Evolutionary conservation across 257 asterid species (phyloP).

Genomic region (Fraxinus pennsylvanica): DNA sequence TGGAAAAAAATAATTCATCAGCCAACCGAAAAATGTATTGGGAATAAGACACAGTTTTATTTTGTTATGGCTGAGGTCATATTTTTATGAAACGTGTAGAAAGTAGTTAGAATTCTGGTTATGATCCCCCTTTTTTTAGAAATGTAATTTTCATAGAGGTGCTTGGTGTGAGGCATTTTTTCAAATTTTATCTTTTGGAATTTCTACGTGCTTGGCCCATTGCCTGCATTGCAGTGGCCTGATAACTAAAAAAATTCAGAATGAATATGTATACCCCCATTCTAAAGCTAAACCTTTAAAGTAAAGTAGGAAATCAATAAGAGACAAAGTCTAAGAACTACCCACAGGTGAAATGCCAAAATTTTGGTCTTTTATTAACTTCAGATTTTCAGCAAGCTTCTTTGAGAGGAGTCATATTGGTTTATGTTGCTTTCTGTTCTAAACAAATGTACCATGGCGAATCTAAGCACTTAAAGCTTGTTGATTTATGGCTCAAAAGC

Average conservation of each 20-base stretch:
- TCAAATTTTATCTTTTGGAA: not conserved
- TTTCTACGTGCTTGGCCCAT: not conserved
- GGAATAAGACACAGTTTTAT: not conserved
- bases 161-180: not conserved
- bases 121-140: not conserved
- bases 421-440: not conserved
- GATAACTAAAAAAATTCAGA: not conserved
- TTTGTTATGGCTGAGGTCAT: not conserved
- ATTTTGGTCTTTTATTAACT: not conserved
- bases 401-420: not conserved
- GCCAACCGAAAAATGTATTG: not conserved
- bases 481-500: not conserved
- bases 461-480: not conserved
- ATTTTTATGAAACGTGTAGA: not conserved
- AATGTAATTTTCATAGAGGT: not conserved
- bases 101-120: not conserved
- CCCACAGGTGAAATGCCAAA: not conserved
- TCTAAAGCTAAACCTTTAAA: not conserved
- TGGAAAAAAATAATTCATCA: no score
- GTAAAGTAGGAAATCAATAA: not conserved
- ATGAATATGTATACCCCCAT: not conserved
- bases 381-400: not conserved
- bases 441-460: not conserved
- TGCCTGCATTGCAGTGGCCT: not conserved
- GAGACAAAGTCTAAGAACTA: not conserved